These are phyloP conservation scores for Amphicarpaea edgeworthii DNA, from an alignment of 306 rosid genomes.

Conservation along the genomic window DNA sequence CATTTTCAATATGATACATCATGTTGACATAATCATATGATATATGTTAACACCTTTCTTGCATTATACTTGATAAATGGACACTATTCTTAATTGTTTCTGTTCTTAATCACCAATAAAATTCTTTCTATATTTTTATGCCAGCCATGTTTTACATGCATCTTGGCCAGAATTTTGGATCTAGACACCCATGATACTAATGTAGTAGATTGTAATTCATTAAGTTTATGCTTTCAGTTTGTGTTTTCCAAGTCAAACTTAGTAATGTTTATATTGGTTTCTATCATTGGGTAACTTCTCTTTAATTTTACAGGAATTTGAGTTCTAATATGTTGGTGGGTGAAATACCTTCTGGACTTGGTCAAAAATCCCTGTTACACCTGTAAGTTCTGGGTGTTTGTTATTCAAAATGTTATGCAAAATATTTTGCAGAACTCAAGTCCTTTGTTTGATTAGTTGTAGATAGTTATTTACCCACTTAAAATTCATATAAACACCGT, in stretches of 20 bases:
- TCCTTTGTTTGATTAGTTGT: constrained; percentile 29
- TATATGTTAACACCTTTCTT: constrained; percentile 1
- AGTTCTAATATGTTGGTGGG: constrained; percentile 82
- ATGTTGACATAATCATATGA: constrained; percentile 17
- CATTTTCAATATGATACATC: constrained; percentile 10
- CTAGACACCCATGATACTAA: constrained; percentile 4
- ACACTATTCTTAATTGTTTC: neutral
- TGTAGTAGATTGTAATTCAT: constrained; percentile 15
- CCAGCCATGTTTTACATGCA: constrained; percentile 12
- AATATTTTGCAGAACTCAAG: constrained; percentile 23
- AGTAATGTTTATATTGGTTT: constrained; percentile 20
- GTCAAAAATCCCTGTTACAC: constrained; percentile 68
- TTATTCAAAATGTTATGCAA: constrained; percentile 29
- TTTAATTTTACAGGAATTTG: constrained; percentile 68
- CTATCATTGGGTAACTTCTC: constrained; percentile 25
- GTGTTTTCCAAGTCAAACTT: constrained; percentile 14
- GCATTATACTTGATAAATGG: neutral
- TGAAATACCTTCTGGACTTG: constrained; percentile 70
- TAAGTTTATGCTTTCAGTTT: constrained; percentile 15
- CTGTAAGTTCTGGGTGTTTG: constrained; percentile 67
- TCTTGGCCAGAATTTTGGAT: constrained; percentile 22
- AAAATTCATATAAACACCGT: constrained; percentile 1
- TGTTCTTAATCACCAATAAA: neutral
- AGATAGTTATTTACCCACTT: neutral
- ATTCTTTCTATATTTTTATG: constrained; percentile 18